Percentiles rank a stretch among this genome's conserved stretches.
Conservation (phyloP, 495 filamentous ascomycete genomes). For the Elaphomyces granulatus region DNA sequence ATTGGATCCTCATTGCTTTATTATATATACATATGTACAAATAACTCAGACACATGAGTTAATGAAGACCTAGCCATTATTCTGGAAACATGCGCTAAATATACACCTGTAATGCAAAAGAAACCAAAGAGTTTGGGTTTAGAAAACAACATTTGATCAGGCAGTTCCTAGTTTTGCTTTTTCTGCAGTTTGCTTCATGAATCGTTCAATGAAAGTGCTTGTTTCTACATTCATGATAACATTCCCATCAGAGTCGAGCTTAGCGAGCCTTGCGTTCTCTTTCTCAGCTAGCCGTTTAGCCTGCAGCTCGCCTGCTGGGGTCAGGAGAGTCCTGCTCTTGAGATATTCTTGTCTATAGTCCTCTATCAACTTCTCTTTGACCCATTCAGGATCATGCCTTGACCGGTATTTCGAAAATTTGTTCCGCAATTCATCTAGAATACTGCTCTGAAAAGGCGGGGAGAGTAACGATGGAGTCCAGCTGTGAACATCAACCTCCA, state of each 20-base stretch:
- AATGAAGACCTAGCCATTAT: too few species aligned
- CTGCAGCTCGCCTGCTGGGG: conserved; percentile 22
- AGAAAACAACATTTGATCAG: too few species aligned
- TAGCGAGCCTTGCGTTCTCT: conserved; percentile 13
- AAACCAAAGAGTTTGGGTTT: too few species aligned
- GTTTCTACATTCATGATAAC: conserved; percentile 21
- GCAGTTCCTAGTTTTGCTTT: too few species aligned
- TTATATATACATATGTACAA: too few species aligned
- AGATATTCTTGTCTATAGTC: conserved; percentile 46
- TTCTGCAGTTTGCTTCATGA: conserved; percentile 15
- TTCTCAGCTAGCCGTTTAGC: conserved; percentile 13
- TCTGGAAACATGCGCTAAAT: too few species aligned
- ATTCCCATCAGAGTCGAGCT: conserved; percentile 24
- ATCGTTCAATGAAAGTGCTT: conserved; percentile 22
- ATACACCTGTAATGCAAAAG: too few species aligned
- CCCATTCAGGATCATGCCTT: conserved; percentile 52
- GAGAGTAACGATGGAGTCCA: conserved; percentile 59
- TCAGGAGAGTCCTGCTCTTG: conserved; percentile 35
- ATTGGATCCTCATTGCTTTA: too few species aligned
- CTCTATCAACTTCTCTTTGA: conserved; percentile 38
- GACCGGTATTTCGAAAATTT: conserved; percentile 73
- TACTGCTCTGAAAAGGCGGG: conserved; percentile 60
- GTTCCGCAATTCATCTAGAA: conserved; percentile 81
- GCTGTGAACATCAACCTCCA: conserved; percentile 58
- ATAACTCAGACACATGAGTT: too few species aligned